Evolutionary conservation across 306 rosid genomes (phyloP), one percentile per base, ranked within the genome.

Genomic region (Inga laurina): DNA sequence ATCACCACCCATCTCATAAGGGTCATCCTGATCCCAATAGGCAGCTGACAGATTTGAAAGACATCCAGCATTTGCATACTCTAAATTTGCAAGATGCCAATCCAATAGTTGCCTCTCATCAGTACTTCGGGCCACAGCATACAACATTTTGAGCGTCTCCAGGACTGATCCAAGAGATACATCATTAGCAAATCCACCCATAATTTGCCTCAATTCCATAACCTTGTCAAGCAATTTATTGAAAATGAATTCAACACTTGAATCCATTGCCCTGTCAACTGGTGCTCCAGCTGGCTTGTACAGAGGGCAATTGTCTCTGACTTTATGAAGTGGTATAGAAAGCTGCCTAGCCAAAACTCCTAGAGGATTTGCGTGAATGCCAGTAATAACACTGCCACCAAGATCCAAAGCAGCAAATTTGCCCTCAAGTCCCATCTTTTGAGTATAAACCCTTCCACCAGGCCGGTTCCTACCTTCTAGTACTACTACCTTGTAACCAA

Each of bases 21-120:
- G 99, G 90, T 96, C 99, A 52, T 96, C 98, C 84, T 96, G 98
- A 86, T 94, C 98, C 99, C 98, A 96, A 75, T 94, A 85, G 43
- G 92, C 92, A 37, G 99, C 97, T 14, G 99, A 96, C 77, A 96
- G 92, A 73, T 96, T 86, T 7, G 98, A 91, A 82, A 96, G 94
- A 87, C 99, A 94, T 81, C 99, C 99, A 19, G 99, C 99, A 87
- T 96, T 96, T 76, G 99, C 97, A 49, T 90, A 96, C 84, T 96
- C 99, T 78, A 96, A 86, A 89, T 93, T 96, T 7, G 98, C 99
- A 52, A 90, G 87, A 91, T 96, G 98, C 99, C 99, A 96, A 83
- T 96, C 97, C 79, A 93, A 86, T 85, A 96, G 91, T 74, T 92
- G 98, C 86, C 87, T 86, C 82, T 96, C 99, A 73, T 93, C 92